Conservation (phyloP, 768 basidiomycete species). For the Hydnomerulius pinastri region DNA sequence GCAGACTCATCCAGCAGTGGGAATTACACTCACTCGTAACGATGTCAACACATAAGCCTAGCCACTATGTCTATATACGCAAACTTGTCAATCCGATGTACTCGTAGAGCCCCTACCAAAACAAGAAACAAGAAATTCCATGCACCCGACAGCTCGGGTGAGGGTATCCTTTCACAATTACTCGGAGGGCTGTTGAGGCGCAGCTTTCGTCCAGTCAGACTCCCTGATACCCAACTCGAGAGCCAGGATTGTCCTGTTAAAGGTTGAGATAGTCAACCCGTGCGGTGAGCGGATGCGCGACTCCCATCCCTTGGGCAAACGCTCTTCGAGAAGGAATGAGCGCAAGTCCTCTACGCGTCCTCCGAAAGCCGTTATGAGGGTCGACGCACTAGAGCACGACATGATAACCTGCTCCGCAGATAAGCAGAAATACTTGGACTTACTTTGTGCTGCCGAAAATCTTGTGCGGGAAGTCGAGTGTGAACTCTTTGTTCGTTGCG, state of each 20-base stretch:
- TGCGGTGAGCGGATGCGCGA: slow-evolving; percentile 51
- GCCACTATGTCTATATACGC: too few relatives aligned
- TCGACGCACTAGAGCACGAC: slow-evolving; percentile 49
- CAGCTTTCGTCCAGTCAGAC: not conserved
- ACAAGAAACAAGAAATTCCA: too few relatives aligned
- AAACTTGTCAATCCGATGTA: too few relatives aligned
- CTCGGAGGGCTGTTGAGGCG: not conserved
- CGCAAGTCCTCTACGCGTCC: slow-evolving; percentile 58
- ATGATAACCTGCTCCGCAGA: not conserved
- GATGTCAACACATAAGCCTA: too few relatives aligned
- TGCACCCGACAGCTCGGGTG: too few relatives aligned
- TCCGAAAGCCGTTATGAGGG: slow-evolving; percentile 65
- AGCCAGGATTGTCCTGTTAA: too few relatives aligned
- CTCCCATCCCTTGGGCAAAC: slow-evolving; percentile 73
- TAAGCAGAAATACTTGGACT: slow-evolving; percentile 20
- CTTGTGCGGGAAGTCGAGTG: slow-evolving; percentile 51
- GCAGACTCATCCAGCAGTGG: too few relatives aligned
- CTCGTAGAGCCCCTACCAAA: too few relatives aligned
- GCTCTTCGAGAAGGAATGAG: slow-evolving; percentile 63
- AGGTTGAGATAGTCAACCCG: slow-evolving; percentile 59
- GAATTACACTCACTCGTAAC: too few relatives aligned
- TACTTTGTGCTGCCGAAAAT: slow-evolving; percentile 71
- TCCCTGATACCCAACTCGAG: not conserved
- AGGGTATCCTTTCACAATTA: too few relatives aligned
- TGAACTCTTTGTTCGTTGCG: slow-evolving; percentile 56